Evolutionary conservation across 139 green algal genomes (phyloP).

Genomic region (Tetradesmus obliquus): DNA sequence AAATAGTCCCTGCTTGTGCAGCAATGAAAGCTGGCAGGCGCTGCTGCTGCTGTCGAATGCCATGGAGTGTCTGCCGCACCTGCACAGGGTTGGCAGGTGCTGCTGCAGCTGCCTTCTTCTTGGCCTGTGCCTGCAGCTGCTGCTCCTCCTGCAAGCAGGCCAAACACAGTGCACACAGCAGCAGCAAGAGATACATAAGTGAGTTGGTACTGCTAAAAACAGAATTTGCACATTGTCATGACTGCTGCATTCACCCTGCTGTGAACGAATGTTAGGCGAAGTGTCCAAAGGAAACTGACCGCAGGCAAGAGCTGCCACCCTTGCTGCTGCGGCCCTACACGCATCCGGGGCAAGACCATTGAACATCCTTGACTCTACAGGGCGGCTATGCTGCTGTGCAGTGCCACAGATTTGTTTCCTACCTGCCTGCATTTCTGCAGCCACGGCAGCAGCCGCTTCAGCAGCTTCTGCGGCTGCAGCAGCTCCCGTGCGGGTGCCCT

Average conservation of each 20-base stretch:
- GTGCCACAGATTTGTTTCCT: neutral
- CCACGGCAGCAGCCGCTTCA: slow-evolving; percentile 27
- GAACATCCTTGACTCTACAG: neutral
- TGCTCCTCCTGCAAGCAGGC: neutral
- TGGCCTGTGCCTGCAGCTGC: neutral
- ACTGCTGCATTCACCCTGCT: too few relatives aligned
- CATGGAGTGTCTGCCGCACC: neutral
- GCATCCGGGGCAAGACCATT: neutral
- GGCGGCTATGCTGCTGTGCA: neutral
- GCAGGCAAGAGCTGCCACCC: neutral
- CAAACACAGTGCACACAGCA: neutral
- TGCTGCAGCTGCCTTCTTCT: neutral
- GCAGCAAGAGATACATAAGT: neutral
- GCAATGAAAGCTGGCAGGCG: neutral
- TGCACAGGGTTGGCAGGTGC: neutral
- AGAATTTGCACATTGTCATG: too few relatives aligned
- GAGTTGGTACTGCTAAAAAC: too few relatives aligned
- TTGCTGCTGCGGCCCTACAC: neutral
- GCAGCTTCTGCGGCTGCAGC: slow-evolving; percentile 32
- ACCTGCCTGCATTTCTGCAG: slow-evolving; percentile 2
- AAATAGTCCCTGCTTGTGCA: neutral
- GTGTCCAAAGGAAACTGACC: too few relatives aligned
- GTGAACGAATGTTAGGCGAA: too few relatives aligned
- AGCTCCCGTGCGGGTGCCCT: neutral
- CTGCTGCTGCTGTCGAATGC: neutral